Evolutionary conservation across 2,329 filamentous ascomycete genomes (phyloP), one percentile per base, ranked within the genome.

Genomic region (Alternaria arbusti): DNA sequence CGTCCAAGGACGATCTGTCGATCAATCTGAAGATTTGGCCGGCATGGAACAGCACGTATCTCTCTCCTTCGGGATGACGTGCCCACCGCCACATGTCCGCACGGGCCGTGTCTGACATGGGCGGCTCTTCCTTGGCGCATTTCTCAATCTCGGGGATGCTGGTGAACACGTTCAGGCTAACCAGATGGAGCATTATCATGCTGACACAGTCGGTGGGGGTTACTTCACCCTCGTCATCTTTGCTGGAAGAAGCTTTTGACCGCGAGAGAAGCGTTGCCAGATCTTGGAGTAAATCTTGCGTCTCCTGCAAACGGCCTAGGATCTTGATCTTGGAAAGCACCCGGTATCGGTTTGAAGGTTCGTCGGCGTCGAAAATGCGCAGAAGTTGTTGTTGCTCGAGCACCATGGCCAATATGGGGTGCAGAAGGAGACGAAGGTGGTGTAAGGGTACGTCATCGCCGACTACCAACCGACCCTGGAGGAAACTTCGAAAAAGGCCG

Each of bases 61-160:
- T 62, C 23, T 40, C 54, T 1, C 54, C 59, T 58, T 54, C 59
- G 6, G 59, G 54, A 54, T 62, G 52, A 40, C 54, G 59, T 15
- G 49, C 40, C 26, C 59, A 44, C 9, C 47, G 47, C 59, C 59
- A 62, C 47, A 58, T 52, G 12, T 58, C 59, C 28, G 47, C 46
- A 23, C 59, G 47, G n/a, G 40, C 54, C 10, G 28, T 17, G 25
- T 25, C 40, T 13, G 59, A 62, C 20, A 26, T 47, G 23, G 54
- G 59, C 12, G 59, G 54, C 5, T 58, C 47, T 20, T 62, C 59
- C 17, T 30, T 62, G 28, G 54, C 59, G 40, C 47, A 62, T 15
- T 52, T 62, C 23, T 62, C 59, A 12, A 62, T 62, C 12, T 62
- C 59, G 8, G 54, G 59, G 10, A 62, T 62, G 54, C 59, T 62